Evolutionary conservation across 306 rosid species (phyloP), one percentile per base, ranked within the genome.

Genomic region (Geum urbanum): DNA sequence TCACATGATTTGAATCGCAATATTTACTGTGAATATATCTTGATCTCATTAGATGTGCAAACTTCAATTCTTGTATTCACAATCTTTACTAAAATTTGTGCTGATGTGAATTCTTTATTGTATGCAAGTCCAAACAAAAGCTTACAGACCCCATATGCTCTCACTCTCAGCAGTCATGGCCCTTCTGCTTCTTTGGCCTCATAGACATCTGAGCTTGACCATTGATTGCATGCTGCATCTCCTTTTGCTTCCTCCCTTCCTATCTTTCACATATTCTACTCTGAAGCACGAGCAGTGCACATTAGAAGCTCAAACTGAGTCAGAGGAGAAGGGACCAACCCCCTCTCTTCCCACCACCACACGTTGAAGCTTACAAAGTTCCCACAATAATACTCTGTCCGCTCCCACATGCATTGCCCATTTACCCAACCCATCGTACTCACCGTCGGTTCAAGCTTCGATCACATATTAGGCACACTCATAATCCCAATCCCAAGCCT

Each of bases 101-200:
- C 37, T 32, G 37, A 32, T 32, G 37, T 32, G 37, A 32, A 32
- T 32, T 32, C 37, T 32, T 32, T 32, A 3, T 32, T 32, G 37
- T 32, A 32, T 32, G 37, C 37, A 32, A 32, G 37, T 32, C 37
- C 37, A 3, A 32, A 32, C 37, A 32, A 32, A 32, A 32, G 37
- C 37, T 32, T 32, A 32, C 37, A 32, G 79, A 50, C 74, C 74
- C 14, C 37, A 39, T 20, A 32, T 32, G 57, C 55, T 62, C 58
- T 68, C 79, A 8, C 64, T 55, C 54, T 55, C 73, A 14, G 63
- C 39, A 7, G 64, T 60, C 79, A 59, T 68, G 74, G 69, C 52
- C 43, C 64, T 68, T 10, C 56, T 51, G 59, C 37, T 5, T 64
- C 39, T 55, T 50, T 56, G 22, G 50, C 46, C 3, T 57, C 66